Percentiles rank a stretch among this genome's conserved stretches.
Conservation (phyloP, 306 rosid species). For the Quillaja saponaria region DNA sequence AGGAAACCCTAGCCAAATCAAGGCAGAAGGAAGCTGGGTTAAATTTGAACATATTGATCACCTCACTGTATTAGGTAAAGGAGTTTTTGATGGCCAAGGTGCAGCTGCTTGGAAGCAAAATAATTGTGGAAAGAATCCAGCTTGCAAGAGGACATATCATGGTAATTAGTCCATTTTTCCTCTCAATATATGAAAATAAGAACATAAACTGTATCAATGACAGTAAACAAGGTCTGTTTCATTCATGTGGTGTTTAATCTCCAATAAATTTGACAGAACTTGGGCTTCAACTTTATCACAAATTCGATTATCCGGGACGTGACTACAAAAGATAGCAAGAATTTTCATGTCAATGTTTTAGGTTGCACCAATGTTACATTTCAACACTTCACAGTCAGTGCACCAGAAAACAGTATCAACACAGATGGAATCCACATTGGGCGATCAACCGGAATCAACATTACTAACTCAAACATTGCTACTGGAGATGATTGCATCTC, state of each 20-base stretch:
- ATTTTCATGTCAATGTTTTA: conserved; percentile 41
- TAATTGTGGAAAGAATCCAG: conserved; percentile 17
- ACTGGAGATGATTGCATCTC: conserved; percentile 63
- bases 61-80: conserved; percentile 44
- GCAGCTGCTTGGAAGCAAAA: conserved; percentile 35
- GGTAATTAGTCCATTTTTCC: too few relatives aligned
- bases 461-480: conserved; percentile 27
- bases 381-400: conserved; percentile 18
- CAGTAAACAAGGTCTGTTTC: too few relatives aligned
- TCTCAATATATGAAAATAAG: too few relatives aligned
- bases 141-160: conserved; percentile 26
- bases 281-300: conserved; percentile 39
- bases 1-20: background rate
- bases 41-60: conserved; percentile 18
- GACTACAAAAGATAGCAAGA: conserved; percentile 38
- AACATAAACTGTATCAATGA: too few relatives aligned
- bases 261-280: conserved; percentile 27
- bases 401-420: conserved; percentile 37
- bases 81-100: conserved; percentile 55
- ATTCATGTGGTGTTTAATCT: too few relatives aligned
- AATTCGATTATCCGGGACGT: conserved; percentile 27
- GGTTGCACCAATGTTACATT: conserved; percentile 42
- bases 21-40: conserved; percentile 39
- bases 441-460: conserved; percentile 38
- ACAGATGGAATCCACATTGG: conserved; percentile 60